Conservation (phyloP, 148 eudicot genomes). For the Tetragonia tetragonoides region DNA sequence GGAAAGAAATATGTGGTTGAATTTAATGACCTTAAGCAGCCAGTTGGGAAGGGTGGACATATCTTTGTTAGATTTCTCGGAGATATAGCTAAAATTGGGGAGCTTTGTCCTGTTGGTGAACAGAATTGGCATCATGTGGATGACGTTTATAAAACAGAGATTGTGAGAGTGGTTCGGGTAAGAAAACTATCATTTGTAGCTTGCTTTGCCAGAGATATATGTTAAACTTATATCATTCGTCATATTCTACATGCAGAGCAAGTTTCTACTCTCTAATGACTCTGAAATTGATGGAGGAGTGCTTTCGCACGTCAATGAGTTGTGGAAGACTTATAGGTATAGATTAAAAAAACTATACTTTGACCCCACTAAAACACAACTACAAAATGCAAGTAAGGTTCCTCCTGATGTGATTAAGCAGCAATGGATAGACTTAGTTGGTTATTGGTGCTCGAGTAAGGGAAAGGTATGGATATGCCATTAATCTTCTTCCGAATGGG, state of each 20-base stretch:
- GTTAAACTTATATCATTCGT: not conserved
- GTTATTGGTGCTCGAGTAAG: too few relatives aligned
- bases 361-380: not conserved
- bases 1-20: too few relatives aligned
- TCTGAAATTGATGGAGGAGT: not conserved
- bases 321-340: not conserved
- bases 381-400: not conserved
- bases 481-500: too few relatives aligned
- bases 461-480: too few relatives aligned
- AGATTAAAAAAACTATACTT: not conserved
- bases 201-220: not conserved
- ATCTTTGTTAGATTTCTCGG: conserved; percentile 10
- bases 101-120: conserved; percentile 6
- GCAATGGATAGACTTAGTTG: too few relatives aligned
- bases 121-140: conserved; percentile 6
- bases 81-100: conserved; percentile 6
- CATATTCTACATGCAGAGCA: not conserved
- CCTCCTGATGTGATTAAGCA: too few relatives aligned
- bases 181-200: not conserved
- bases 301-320: not conserved
- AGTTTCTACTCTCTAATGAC: not conserved
- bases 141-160: not conserved
- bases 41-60: conserved; percentile 5
- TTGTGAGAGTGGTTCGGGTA: not conserved
- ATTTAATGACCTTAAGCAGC: conserved; percentile 5